Percentiles rank a stretch among this genome's conserved stretches.
Conservation (phyloP, 2,329 filamentous ascomycete genomes). For the Amylocarpus encephaloides region DNA sequence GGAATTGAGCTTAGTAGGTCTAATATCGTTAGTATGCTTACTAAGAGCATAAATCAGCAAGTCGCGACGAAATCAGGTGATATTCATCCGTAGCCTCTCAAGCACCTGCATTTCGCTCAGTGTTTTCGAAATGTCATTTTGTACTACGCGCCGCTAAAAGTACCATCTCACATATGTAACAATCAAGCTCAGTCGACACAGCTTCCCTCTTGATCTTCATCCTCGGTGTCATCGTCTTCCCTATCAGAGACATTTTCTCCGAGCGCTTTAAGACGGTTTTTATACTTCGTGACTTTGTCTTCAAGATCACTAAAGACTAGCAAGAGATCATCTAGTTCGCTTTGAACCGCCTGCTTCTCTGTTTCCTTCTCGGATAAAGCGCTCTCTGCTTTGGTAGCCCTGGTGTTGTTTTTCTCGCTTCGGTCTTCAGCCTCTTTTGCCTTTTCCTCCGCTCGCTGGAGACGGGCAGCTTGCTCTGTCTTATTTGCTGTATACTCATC, state of each 20-base stretch:
- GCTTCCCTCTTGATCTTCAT: constrained; percentile 39
- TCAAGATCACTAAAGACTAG: constrained; percentile 78
- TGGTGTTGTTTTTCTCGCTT: constrained; percentile 31
- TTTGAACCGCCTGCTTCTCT: constrained; percentile 57
- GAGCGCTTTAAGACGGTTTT: constrained; percentile 47
- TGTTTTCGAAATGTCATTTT: too few relatives aligned
- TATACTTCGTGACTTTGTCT: constrained; percentile 69
- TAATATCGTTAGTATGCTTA: too few relatives aligned
- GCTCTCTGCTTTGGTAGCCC: constrained; percentile 25
- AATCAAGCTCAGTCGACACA: neutral
- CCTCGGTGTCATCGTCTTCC: constrained; percentile 57
- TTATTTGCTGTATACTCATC: constrained; percentile 42
- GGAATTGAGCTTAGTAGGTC: too few relatives aligned
- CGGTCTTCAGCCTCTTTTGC: constrained; percentile 34
- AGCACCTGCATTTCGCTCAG: too few relatives aligned
- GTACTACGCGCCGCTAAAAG: neutral
- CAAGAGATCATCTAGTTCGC: constrained; percentile 72
- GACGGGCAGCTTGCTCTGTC: constrained; percentile 22
- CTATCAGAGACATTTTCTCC: constrained; percentile 69
- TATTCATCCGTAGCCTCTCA: too few relatives aligned
- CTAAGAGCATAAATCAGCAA: too few relatives aligned
- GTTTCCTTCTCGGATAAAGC: constrained; percentile 46
- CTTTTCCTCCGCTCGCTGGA: constrained; percentile 37
- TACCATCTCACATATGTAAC: neutral
- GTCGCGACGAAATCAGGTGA: too few relatives aligned